Evolutionary conservation across 2,329 filamentous ascomycete genomes (phyloP).

Genomic region (Arthrobotrys sphaeroides): DNA sequence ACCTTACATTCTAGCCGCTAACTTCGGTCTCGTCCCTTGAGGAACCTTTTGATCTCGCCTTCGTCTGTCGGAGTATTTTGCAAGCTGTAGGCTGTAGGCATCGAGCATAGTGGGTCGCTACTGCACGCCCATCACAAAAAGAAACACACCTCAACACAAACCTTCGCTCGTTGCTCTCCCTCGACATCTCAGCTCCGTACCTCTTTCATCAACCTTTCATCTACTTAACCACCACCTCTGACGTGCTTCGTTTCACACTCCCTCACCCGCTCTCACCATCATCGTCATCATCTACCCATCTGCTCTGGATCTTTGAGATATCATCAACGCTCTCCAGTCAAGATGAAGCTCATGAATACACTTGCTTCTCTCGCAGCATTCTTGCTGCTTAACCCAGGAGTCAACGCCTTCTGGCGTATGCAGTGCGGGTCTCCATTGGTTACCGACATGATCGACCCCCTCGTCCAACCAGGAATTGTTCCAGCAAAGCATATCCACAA

Average conservation of each 20-base stretch:
- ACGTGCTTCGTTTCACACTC: not conserved
- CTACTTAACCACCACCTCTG: conserved; percentile 6
- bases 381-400: conserved; percentile 56
- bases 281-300: not conserved
- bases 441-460: conserved; percentile 78
- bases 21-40: conserved; percentile 8
- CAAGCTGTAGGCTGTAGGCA: conserved; percentile 10
- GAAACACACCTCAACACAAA: conserved; percentile 25
- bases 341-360: conserved; percentile 31
- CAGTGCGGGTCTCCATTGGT: conserved; percentile 78
- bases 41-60: conserved; percentile 26
- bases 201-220: conserved; percentile 16
- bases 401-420: conserved; percentile 84
- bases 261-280: conserved; percentile 4
- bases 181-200: conserved; percentile 2
- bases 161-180: too few species aligned
- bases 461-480: conserved; percentile 71
- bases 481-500: conserved; percentile 74
- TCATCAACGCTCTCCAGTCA: conserved; percentile 13
- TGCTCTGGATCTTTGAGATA: not conserved
- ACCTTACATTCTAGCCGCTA: conserved; percentile 23
- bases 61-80: conserved; percentile 25
- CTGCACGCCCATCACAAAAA: conserved; percentile 12
- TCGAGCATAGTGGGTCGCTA: conserved; percentile 13
- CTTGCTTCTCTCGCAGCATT: conserved; percentile 57